Evolutionary conservation across 257 asterid species (phyloP).

Genomic region (Solanum ossicruentum): DNA sequence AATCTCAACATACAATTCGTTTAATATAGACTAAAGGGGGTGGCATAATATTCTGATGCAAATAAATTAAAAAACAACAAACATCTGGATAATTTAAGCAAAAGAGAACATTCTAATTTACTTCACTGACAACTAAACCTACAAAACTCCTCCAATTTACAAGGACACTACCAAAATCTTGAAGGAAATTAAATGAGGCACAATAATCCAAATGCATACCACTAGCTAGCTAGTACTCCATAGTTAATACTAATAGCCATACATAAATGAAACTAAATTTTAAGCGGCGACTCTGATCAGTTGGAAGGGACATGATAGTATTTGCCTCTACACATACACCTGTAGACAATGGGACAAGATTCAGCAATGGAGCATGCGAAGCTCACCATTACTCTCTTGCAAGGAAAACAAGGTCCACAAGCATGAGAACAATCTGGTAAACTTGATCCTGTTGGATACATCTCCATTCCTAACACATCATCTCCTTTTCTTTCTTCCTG

Average conservation of each 20-base stretch:
- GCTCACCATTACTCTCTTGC: constrained; percentile 83
- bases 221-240: background rate
- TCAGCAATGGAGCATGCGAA: constrained; percentile 57
- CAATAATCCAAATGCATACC: background rate
- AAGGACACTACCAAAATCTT: background rate
- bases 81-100: background rate
- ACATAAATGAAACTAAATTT: background rate
- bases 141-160: background rate
- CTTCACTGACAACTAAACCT: background rate
- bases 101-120: background rate
- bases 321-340: constrained; percentile 88
- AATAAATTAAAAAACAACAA: background rate
- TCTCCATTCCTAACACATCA: constrained; percentile 42
- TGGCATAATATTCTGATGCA: background rate
- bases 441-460: constrained; percentile 83
- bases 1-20: too few relatives aligned
- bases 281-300: constrained; percentile 7
- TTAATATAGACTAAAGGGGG: too few relatives aligned
- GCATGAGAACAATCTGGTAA: constrained; percentile 90
- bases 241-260: background rate
- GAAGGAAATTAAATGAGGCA: background rate
- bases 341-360: constrained; percentile 88
- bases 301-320: constrained; percentile 86
- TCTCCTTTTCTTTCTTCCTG: constrained; percentile 34
- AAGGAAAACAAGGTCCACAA: constrained; percentile 77